A percentile compares a stretch with the other conserved stretches of the same genome.
Conservation (phyloP, 306 rosid genomes). For the Trifolium pratense region DNA sequence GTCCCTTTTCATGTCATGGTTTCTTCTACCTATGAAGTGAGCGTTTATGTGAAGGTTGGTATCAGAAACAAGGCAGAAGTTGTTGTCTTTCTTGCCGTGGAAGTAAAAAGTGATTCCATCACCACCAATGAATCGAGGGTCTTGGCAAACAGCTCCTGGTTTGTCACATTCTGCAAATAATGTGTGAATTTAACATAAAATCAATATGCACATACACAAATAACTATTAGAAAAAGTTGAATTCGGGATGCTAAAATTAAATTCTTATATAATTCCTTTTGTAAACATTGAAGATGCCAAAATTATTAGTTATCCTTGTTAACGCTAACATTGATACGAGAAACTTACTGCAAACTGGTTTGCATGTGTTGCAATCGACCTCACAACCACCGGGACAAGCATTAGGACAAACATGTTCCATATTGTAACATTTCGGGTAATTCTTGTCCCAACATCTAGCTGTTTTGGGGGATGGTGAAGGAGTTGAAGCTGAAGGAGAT, state of each 20-base stretch:
- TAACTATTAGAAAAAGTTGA: too few species aligned
- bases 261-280: too few species aligned
- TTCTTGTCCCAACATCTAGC: slow-evolving; percentile 55
- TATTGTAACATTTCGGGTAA: slow-evolving; percentile 52
- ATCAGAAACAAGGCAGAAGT: slow-evolving; percentile 69
- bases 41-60: slow-evolving; percentile 72
- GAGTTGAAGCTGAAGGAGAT: too few species aligned
- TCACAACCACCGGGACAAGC: slow-evolving; percentile 60
- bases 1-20: slow-evolving; percentile 60
- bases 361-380: slow-evolving; percentile 69
- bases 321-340: neutral
- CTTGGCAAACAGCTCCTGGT: slow-evolving; percentile 57
- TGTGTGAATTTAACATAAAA: too few species aligned
- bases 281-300: too few species aligned
- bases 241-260: too few species aligned
- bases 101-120: slow-evolving; percentile 73
- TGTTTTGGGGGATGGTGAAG: slow-evolving; percentile 24
- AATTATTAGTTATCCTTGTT: too few species aligned
- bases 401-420: slow-evolving; percentile 55
- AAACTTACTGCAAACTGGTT: slow-evolving; percentile 74
- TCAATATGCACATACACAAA: neutral
- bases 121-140: slow-evolving; percentile 72
- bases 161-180: slow-evolving; percentile 37
- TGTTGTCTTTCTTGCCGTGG: slow-evolving; percentile 68
- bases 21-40: slow-evolving; percentile 68